Evolutionary conservation across 1,284 basidiomycete species (phyloP).

Genomic region (Entoloma clypeatum): DNA sequence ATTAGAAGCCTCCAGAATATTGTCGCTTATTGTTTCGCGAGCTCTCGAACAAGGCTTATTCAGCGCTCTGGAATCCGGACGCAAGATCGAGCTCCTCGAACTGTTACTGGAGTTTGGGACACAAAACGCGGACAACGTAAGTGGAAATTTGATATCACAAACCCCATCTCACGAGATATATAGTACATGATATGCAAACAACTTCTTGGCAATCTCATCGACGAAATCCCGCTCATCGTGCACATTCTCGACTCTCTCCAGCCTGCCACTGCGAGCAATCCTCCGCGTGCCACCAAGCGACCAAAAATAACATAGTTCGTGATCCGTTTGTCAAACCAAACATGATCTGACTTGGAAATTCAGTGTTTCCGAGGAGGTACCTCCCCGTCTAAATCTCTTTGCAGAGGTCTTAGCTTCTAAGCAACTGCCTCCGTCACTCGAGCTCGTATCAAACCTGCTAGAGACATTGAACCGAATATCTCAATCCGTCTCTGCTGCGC

Average conservation of each 20-base stretch:
- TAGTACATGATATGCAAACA: conserved; percentile 52
- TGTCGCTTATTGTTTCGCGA: conserved; percentile 39
- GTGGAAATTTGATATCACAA: no score
- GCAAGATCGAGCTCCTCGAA: conserved; percentile 52
- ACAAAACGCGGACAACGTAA: conserved; percentile 44
- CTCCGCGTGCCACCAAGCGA: conserved; percentile 57
- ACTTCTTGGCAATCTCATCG: conserved; percentile 44
- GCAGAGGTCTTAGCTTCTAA: conserved; percentile 70
- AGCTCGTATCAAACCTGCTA: conserved; percentile 71
- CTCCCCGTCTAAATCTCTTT: conserved; percentile 53
- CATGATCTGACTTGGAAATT: conserved; percentile 3
- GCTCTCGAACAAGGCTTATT: conserved; percentile 54
- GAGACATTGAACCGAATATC: conserved; percentile 72
- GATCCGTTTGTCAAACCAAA: neutral
- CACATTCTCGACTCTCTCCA: conserved; percentile 57
- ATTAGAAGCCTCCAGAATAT: no score
- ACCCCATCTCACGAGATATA: no score
- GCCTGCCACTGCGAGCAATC: conserved; percentile 37
- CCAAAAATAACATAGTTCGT: conserved; percentile 56
- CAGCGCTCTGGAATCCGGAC: conserved; percentile 44
- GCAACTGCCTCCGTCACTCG: conserved; percentile 62
- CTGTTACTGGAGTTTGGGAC: conserved; percentile 49
- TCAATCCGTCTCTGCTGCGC: conserved; percentile 44
- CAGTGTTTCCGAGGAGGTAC: conserved; percentile 33
- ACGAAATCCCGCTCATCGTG: conserved; percentile 51